These are phyloP conservation scores for Spathaspora passalidarum DNA, from an alignment of 805 yeast species.

Conservation along the genomic window DNA sequence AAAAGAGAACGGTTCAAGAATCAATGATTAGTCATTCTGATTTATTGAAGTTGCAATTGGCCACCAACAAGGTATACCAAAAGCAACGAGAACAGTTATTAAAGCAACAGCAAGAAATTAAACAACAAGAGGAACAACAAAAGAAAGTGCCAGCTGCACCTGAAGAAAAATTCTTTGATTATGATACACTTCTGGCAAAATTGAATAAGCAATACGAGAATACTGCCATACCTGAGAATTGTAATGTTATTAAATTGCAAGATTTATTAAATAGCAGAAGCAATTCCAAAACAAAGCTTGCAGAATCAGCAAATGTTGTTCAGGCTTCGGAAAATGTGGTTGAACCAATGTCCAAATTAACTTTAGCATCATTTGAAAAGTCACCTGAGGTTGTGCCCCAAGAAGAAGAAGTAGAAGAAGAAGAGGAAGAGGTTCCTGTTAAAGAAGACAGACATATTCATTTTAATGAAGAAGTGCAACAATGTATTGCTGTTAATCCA, in stretches of 20 bases:
- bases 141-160: conserved; percentile 19
- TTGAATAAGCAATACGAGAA: conserved; percentile 36
- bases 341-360: not conserved
- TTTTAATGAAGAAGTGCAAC: conserved; percentile 92
- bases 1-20: conserved; percentile 82
- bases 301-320: not conserved
- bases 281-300: not conserved
- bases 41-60: conserved; percentile 38
- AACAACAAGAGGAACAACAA: conserved; percentile 4
- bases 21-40: conserved; percentile 65
- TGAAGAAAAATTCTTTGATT: conserved; percentile 34
- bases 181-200: conserved; percentile 42
- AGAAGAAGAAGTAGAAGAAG: not conserved
- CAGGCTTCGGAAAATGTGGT: not conserved
- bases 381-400: not conserved
- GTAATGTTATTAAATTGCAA: conserved; percentile 20
- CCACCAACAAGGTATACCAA: conserved; percentile 32
- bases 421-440: not conserved
- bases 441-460: conserved; percentile 62
- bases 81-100: conserved; percentile 26
- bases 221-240: conserved; percentile 13
- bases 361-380: not conserved
- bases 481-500: conserved; percentile 74
- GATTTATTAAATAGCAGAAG: conserved; percentile 8
- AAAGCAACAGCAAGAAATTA: conserved; percentile 10